phyloP scores from a whole-genome alignment of 306 rosid species.

The Malus asiatica region DNA sequence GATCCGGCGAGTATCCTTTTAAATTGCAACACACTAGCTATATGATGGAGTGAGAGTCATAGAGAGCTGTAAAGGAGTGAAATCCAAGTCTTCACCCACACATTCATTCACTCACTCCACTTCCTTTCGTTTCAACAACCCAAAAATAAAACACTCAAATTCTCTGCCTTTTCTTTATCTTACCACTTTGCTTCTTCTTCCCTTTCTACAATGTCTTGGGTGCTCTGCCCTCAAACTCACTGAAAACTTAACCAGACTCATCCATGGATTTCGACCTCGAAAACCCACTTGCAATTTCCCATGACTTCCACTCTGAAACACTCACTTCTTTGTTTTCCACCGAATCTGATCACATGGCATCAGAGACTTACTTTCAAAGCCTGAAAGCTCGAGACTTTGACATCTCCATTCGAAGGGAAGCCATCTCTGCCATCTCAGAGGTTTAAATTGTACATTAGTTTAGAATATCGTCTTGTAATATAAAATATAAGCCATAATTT shows the following conservation, averaged over 20 bases:
- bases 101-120: not conserved
- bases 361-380: constrained; percentile 40
- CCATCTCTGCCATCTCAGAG: constrained; percentile 61
- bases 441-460: constrained; percentile 18
- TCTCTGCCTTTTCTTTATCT: constrained; percentile 23
- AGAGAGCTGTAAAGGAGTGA: constrained; percentile 25
- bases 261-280: constrained; percentile 89
- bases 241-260: not conserved
- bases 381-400: constrained; percentile 40
- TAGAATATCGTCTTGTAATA: not conserved
- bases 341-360: constrained; percentile 82
- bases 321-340: constrained; percentile 52
- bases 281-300: constrained; percentile 62
- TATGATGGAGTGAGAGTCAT: constrained; percentile 21
- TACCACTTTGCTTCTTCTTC: not conserved
- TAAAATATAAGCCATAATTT: not conserved
- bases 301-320: constrained; percentile 32
- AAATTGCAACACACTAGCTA: constrained; percentile 2
- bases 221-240: constrained; percentile 9
- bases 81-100: constrained; percentile 28
- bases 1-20: too few relatives aligned
- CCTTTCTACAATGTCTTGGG: constrained; percentile 26
- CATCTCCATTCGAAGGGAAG: constrained; percentile 47
- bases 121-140: constrained; percentile 24
- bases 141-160: constrained; percentile 22